Base-by-base conservation (phyloP, 2,329 filamentous ascomycete species). In the Fusarium bulbicola region DNA sequence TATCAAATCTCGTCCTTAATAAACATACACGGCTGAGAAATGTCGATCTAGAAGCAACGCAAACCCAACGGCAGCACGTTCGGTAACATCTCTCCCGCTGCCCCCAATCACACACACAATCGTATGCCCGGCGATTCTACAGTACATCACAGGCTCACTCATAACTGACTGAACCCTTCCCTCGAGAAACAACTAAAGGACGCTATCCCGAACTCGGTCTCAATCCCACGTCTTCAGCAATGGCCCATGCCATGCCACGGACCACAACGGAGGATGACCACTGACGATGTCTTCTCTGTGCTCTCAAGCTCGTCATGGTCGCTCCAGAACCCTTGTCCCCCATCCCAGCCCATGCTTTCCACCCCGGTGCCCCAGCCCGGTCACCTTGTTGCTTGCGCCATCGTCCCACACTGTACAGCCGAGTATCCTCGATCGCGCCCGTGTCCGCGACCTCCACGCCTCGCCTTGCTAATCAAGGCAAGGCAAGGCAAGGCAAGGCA, bases 331-430 rank as follows among this genome's bases (percentile, higher is more conserved):
- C 74, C 74, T 73, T 74, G 68, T 66, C 73, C 50, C 58, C 72
- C 60, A 62, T 64, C 57, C 72, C 66, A 74, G 72, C 71, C 71
- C 71, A 72, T 65, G 63, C 68, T 74, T 72, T 68, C 54, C 58
- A 75, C 72, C 75, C 72, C 63, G 58, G 68, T 60, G 68, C 73
- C 74, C 76, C 74, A 74, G 65, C 65, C 73, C 67, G 59, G 74
- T 74, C 74, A 70, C 72, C 68, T 75, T 66, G 67, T 60, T 66
- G 72, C 76, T 78, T 76, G 76, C 76, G 76, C 76, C 76, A 78
- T 78, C 75, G 76, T 78, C 76, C 76, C 76, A 78, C 76, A 77
- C 75, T 78, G 76, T 76, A 76, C 73, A 76, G 74, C 76, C 75
- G 76, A 78, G 72, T 74, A 75, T 65, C 63, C 72, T 72, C 73